Base-by-base conservation (phyloP, 331 rosid genomes). In the Malus hybrid region DNA sequence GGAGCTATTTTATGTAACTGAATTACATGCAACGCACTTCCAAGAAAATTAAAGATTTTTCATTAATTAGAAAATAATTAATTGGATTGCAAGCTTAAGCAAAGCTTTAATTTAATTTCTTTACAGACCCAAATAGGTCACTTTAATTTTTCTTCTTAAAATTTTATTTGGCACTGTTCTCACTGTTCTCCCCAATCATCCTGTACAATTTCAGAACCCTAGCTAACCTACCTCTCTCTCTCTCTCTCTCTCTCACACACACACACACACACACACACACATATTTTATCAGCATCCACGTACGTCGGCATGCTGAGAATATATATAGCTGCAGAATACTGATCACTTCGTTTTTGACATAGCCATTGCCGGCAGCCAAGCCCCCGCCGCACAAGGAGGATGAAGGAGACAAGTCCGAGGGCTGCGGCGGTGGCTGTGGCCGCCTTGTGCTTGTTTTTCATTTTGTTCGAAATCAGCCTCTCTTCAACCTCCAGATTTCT, bases 401-500 rank as follows among this genome's bases (percentile, higher is more conserved):
- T 20, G 70, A 73, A 62, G 62, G 46, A 62, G 70, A 19, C 36
- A 54, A 29, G 46, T 73, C 5, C 54, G 8, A 66, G 70, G 70
- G 19, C 52, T 33, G 70, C 31, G 10, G 0, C 50, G 62, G 48
- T 63, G 36, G 70, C 36, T 1, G 61, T 62, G 22, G 62, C 62
- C 6, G 48, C 78, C 7, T 44, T 73, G 70, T 62, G 78, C 61
- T 73, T 73, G 61, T 73, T 62, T 33, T 73, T 62, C 70, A 62
- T 63, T 1, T 5, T 6, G 28, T 73, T 73, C 22, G 42, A 73
- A 69, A 28, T 73, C 70, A 44, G 46, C 32, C 32, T 44, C 20
- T 73, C 70, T 19, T 28, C 77, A 29, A 73, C 62, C 77, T 73
- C 77, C 70, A 28, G 39, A 73, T 73, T 73, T 29, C 78, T 73